These are phyloP conservation scores for Astrothelium macrocarpum DNA, from an alignment of 495 filamentous ascomycete species.

Conservation along the genomic window DNA sequence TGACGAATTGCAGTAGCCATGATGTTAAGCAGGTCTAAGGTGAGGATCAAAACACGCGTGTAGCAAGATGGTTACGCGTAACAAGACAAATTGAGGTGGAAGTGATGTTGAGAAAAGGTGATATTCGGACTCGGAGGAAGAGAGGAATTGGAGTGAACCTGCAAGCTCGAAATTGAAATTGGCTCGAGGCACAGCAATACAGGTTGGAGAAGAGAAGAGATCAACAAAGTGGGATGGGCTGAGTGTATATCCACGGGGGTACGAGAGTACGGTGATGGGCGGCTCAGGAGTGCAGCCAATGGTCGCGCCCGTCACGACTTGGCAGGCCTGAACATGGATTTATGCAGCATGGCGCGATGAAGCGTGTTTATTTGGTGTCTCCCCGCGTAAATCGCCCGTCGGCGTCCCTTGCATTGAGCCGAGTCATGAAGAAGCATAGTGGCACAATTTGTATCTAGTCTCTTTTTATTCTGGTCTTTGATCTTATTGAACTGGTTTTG, in stretches of 20 bases:
- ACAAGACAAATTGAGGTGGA: not conserved
- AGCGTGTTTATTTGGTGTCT: conserved; percentile 6
- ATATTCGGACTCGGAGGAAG: not conserved
- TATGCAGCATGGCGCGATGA: not conserved
- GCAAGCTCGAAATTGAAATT: not conserved
- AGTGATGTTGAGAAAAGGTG: not conserved
- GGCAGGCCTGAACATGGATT: not conserved
- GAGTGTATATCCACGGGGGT: conserved; percentile 1
- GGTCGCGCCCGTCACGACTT: not conserved
- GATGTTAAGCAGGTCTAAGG: not conserved
- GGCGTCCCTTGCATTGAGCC: not conserved
- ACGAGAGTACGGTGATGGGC: not conserved
- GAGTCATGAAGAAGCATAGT: not conserved
- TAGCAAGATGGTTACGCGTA: not conserved
- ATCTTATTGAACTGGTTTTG: not conserved
- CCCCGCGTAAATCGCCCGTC: not conserved
- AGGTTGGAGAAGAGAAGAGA: not conserved
- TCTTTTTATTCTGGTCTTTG: not conserved
- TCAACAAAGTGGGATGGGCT: not conserved
- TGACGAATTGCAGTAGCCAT: conserved; percentile 31
- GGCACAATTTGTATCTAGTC: not conserved
- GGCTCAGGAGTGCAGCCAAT: not conserved
- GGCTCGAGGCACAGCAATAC: not conserved
- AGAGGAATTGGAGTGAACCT: not conserved
- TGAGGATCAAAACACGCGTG: not conserved